Evolutionary conservation across 2,329 filamentous ascomycete species (phyloP), one percentile per base, ranked within the genome.

Genomic region (Epichloe baconii): DNA sequence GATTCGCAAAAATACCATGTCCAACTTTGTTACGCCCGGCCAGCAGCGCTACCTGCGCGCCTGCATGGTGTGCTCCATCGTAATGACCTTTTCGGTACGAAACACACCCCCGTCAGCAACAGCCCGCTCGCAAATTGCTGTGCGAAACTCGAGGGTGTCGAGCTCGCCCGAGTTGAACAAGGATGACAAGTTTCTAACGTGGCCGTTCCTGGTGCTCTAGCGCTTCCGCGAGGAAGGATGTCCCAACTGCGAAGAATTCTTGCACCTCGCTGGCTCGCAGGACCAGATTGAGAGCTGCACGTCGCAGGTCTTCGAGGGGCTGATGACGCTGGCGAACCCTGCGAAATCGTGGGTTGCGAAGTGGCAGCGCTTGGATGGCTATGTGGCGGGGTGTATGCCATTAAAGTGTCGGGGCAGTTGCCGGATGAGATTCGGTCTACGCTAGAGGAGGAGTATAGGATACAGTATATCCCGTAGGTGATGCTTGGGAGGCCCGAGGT

Each of bases 11-110:
- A 35, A 44, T 2, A n/a, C 3, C 17, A 45, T 55, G 52, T 53
- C 56, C 43, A 85, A 82, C 67, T 89, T 81, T 67, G 83, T 89
- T 55, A 71, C 85, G 15, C 78, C 86, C 6, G 77, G 75, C 65
- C 86, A 93, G 70, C 82, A 85, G 72, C 87, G 90, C 70, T 83
- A 87, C 66, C 79, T 95, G 59, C 90, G 93, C 70, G 93, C 93
- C 63, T 98, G 93, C 76, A 96, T 98, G 89, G 88, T 97, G 60
- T 98, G 93, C 80, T 91, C 88, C 50, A 86, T 97, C 65, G 88
- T 97, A 57, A 88, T 91, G 75, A 84, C 86, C 54, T 82, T 84
- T 63, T 77, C 76, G 58, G 86, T 89, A 73, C 59, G 78, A 66
- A 47, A 31, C 14, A 38, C 12, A 19, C 17, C 44, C 44, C 10